Evolutionary conservation across 805 yeast species (phyloP).

Genomic region (Saccharomycopsis selenospora): DNA sequence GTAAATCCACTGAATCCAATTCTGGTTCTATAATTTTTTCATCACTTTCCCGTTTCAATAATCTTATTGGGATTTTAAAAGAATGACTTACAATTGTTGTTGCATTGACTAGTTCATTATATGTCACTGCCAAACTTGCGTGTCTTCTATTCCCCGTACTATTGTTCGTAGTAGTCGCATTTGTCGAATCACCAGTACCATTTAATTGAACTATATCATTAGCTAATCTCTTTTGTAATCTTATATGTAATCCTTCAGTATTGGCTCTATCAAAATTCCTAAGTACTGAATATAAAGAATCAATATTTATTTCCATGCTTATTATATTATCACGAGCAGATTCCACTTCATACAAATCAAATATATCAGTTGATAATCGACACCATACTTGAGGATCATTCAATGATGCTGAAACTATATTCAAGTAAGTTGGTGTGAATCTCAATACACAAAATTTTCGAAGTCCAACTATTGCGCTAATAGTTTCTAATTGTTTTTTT

Average conservation of each 20-base stretch:
- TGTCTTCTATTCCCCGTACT: conserved; percentile 23
- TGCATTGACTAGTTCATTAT: conserved; percentile 37
- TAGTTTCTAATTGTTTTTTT: conserved; percentile 30
- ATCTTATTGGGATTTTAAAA: conserved; percentile 62
- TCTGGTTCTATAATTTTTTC: conserved; percentile 56
- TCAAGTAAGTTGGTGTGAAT: conserved; percentile 43
- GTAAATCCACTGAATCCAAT: conserved; percentile 45
- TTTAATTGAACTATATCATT: conserved; percentile 27
- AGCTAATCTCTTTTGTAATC: conserved; percentile 36
- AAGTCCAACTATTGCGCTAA: conserved; percentile 43
- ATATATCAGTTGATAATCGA: conserved; percentile 39
- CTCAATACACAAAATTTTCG: conserved; percentile 51
- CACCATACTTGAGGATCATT: conserved; percentile 68
- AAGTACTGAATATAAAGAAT: conserved; percentile 50
- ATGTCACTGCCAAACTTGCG: conserved; percentile 50
- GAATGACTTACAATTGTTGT: conserved; percentile 50
- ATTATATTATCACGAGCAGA: conserved; percentile 49
- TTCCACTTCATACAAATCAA: conserved; percentile 44
- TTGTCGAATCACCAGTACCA: conserved; percentile 21
- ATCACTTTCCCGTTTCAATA: conserved; percentile 49
- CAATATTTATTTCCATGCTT: conserved; percentile 55
- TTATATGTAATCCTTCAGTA: conserved; percentile 42
- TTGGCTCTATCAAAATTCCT: conserved; percentile 48
- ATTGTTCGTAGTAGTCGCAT: conserved; percentile 8
- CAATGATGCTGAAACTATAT: conserved; percentile 43